Evolutionary conservation across 768 basidiomycete genomes (phyloP), one percentile per base, ranked within the genome.

Genomic region (Naganishia onofrii): DNA sequence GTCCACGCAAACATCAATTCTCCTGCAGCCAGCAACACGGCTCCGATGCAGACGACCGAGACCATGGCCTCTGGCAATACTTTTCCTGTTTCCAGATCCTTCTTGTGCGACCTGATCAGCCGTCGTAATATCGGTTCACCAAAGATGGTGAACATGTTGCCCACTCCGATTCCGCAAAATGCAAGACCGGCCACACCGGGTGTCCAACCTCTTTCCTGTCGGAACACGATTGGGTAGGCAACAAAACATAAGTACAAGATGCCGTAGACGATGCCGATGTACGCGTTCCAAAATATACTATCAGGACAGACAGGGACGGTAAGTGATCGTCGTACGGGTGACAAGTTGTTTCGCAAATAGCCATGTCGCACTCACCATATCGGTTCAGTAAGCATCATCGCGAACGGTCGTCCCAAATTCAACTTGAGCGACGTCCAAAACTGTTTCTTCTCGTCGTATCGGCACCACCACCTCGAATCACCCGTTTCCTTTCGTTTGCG

Each of bases 181-280:
- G 78, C 81, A 13, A 83, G 77, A 15, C 82, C 83, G 8, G 77
- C 79, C 9, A 81, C 53, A 57, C 83, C 82, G 6, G 79, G 70
- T 5, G 73, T 76, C 82, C 82, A 84, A 23, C 82, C 82, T 29
- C 80, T 78, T 26, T 70, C 70, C 15, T 73, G 70, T 66, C 79
- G 75, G 76, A 82, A 84, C 64, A 83, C 77, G 69, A 81, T 80
- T 0, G 83, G 82, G 73, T 82, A 82, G 1, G 82, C 82, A 17
- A 76, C 76, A 67, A 80, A 80, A 15, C 67, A 68, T 12, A 68
- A 48, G 67, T 68, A 68, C 3, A 68, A 55, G n/a, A 68, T 56
- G 3, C 67, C 67, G 55, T 68, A 68, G 0, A 68, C 67, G 38
- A 68, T 44, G 10, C 67, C 67, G 54, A 68, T 56, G 55, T 68